phyloP scores from a whole-genome alignment of 495 filamentous ascomycete species.

The Emericellopsis terricola region DNA sequence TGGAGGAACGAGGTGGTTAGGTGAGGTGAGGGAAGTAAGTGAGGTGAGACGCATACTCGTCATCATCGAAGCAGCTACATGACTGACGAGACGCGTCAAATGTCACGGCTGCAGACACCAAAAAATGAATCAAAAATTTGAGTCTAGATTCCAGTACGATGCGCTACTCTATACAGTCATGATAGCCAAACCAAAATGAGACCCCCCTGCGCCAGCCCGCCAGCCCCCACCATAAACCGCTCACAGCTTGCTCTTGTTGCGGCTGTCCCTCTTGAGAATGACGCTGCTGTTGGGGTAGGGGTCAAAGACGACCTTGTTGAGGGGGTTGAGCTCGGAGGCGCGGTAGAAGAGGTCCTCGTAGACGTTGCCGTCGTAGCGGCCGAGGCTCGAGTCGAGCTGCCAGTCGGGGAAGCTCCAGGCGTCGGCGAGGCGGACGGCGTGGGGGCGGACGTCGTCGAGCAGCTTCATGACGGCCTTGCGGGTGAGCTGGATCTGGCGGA shows the following conservation, averaged over 20 bases:
- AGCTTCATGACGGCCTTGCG: constrained; percentile 44
- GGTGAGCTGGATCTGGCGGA: constrained; percentile 44
- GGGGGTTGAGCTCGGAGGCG: constrained; percentile 46
- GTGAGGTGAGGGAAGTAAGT: no score
- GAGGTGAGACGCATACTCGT: no score
- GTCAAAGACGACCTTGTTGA: constrained; percentile 47
- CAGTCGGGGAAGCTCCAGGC: constrained; percentile 53
- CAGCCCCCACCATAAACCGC: no score
- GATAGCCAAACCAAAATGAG: no score
- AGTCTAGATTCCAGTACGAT: no score
- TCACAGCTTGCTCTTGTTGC: constrained; percentile 28
- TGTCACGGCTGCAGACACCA: no score
- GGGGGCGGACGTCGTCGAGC: constrained; percentile 46
- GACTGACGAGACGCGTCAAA: no score
- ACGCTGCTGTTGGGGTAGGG: constrained; percentile 45
- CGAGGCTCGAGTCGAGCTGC: constrained; percentile 47
- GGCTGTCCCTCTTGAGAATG: constrained; percentile 35
- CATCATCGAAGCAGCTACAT: no score
- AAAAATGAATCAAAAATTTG: no score
- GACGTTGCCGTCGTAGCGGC: constrained; percentile 45
- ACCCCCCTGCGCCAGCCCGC: no score
- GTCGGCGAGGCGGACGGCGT: constrained; percentile 47
- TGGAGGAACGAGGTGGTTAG: no score
- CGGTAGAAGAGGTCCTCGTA: constrained; percentile 52
- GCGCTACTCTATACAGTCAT: no score